Evolutionary conservation across 2,329 filamentous ascomycete genomes (phyloP).

Genomic region (Sporothrix mexicana): DNA sequence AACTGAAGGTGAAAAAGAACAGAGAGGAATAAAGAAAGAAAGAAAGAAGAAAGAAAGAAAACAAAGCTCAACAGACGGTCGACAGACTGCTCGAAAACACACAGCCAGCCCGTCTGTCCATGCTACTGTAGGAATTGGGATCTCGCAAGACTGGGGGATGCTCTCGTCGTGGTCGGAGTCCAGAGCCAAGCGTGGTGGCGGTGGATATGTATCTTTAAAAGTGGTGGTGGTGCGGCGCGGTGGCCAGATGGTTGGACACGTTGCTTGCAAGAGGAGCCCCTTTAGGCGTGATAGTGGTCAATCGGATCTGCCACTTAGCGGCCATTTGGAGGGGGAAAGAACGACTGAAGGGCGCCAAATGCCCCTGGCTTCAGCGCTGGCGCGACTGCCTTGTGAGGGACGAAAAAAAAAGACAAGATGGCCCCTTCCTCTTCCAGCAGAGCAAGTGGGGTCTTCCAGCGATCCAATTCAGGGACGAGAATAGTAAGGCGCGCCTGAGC

Average conservation of each 20-base stretch:
- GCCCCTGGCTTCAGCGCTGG: slow-evolving; percentile 16
- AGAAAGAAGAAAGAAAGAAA: slow-evolving; percentile 13
- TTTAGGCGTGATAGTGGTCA: slow-evolving; percentile 13
- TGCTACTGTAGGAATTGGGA: slow-evolving; percentile 25
- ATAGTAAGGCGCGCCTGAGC: slow-evolving; percentile 17
- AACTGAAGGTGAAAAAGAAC: not conserved
- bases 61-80: slow-evolving; percentile 25
- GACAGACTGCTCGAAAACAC: slow-evolving; percentile 9
- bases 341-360: slow-evolving; percentile 7
- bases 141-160: slow-evolving; percentile 3
- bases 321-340: slow-evolving; percentile 5
- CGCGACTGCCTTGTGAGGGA: slow-evolving; percentile 7
- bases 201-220: not conserved
- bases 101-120: slow-evolving; percentile 29
- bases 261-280: slow-evolving; percentile 22
- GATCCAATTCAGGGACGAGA: slow-evolving; percentile 21
- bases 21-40: not conserved
- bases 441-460: slow-evolving; percentile 25
- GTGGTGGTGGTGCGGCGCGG: slow-evolving; percentile 15
- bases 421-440: slow-evolving; percentile 1
- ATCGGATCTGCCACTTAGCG: slow-evolving; percentile 18
- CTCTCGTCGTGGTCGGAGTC: slow-evolving; percentile 16
- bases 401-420: slow-evolving; percentile 6
- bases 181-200: slow-evolving; percentile 24
- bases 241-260: slow-evolving; percentile 34